Conservation (phyloP, 306 rosid species). For the Gastrolobium villosum region DNA sequence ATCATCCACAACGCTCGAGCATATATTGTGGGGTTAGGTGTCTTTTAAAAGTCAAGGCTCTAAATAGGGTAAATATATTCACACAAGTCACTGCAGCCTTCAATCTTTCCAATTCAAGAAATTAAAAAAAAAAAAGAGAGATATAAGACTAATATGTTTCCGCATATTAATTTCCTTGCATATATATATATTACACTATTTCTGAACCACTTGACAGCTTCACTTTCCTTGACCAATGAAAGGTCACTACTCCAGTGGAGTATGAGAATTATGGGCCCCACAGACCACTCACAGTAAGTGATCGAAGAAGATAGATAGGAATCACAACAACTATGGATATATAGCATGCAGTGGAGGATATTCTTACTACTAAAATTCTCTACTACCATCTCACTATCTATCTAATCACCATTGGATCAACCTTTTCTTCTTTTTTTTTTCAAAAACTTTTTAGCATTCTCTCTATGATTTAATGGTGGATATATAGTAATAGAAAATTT, state of each 20-base stretch:
- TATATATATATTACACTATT: not conserved
- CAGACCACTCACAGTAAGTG: constrained; percentile 22
- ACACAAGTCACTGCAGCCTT: not conserved
- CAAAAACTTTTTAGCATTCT: no score
- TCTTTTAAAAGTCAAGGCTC: constrained; percentile 38
- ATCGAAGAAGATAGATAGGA: constrained; percentile 44
- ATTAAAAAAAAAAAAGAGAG: not conserved
- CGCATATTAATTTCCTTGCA: not conserved
- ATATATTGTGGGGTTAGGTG: constrained; percentile 47
- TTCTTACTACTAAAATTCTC: no score
- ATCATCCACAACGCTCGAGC: no score
- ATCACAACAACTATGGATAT: constrained; percentile 32
- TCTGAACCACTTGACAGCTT: constrained; percentile 40
- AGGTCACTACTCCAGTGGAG: constrained; percentile 33
- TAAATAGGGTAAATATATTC: constrained; percentile 6
- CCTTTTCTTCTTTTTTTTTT: no score
- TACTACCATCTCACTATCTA: no score
- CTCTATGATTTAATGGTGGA: no score
- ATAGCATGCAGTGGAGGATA: no score
- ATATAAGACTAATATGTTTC: not conserved
- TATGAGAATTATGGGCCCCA: constrained; percentile 43
- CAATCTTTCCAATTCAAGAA: constrained; percentile 17
- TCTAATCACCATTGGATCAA: no score
- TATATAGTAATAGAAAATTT: no score
- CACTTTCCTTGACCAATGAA: constrained; percentile 29